A percentile compares a stretch with the other conserved stretches of the same genome.
Evolutionary conservation across 129 eudicot genomes (phyloP).

Genomic region (Tagetes patula): DNA sequence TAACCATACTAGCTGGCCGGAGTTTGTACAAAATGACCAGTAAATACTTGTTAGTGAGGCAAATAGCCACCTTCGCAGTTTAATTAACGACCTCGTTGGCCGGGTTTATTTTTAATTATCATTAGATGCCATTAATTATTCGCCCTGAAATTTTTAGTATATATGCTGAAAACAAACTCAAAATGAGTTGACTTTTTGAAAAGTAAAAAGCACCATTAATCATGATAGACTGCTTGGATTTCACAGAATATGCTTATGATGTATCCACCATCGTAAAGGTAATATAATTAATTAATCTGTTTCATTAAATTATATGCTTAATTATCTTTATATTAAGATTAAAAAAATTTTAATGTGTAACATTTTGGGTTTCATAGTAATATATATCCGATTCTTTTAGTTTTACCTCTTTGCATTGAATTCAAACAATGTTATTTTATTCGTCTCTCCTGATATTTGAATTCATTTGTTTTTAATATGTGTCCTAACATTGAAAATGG

Average conservation of each 20-base stretch:
- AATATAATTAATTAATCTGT: not conserved
- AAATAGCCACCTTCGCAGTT: too few species aligned
- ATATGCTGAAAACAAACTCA: not conserved
- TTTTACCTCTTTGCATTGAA: not conserved
- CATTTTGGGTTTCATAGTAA: not conserved
- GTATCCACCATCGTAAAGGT: conserved; percentile 20
- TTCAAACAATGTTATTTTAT: not conserved
- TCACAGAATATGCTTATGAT: conserved; percentile 27
- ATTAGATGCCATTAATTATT: conserved; percentile 1
- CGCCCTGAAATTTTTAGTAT: not conserved
- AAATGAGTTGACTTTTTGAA: conserved; percentile 37
- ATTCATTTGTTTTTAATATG: conserved; percentile 1
- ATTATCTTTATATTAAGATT: not conserved
- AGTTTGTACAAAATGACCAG: too few species aligned
- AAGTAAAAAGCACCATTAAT: conserved; percentile 34
- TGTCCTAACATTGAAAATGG: conserved; percentile 1
- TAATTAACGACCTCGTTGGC: not conserved
- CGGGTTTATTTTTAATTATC: not conserved
- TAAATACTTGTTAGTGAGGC: too few species aligned
- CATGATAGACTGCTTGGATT: conserved; percentile 38
- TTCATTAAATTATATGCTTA: not conserved
- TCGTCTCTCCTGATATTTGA: conserved; percentile 2
- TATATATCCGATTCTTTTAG: too few species aligned
- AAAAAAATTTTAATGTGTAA: not conserved
- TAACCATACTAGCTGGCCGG: too few species aligned